These are phyloP conservation scores for Jaminaea rosea DNA, from an alignment of 1,284 basidiomycete species.

Conservation along the genomic window DNA sequence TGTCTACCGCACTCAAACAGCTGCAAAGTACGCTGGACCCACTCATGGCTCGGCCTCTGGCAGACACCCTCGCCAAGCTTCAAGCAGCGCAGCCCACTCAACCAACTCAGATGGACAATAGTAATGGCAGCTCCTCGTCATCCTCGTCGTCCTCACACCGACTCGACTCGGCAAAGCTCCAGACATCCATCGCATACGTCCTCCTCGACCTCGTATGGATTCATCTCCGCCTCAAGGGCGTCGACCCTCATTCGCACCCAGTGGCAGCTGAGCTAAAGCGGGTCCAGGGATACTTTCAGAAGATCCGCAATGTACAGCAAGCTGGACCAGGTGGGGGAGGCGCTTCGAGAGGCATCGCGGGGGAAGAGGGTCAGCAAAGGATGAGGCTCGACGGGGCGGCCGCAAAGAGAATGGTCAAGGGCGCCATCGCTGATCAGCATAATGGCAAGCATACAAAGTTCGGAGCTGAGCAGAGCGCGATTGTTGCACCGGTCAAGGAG, in stretches of 20 bases:
- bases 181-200: constrained; percentile 26
- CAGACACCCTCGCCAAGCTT: not conserved
- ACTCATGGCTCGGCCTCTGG: not conserved
- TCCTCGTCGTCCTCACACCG: too few species aligned
- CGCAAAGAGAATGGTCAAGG: not conserved
- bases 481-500: too few species aligned
- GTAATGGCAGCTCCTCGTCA: too few species aligned
- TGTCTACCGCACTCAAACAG: too few species aligned
- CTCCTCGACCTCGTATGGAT: constrained; percentile 36
- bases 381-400: not conserved
- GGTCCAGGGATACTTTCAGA: constrained; percentile 31
- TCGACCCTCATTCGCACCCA: constrained; percentile 24
- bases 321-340: not conserved
- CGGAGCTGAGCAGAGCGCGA: not conserved
- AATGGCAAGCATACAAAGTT: not conserved
- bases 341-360: not conserved
- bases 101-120: not conserved
- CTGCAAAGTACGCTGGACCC: not conserved
- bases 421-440: not conserved
- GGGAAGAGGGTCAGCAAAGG: not conserved
- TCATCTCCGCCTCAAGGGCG: constrained; percentile 27
- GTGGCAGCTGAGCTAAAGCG: constrained; percentile 27
- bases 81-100: not conserved
- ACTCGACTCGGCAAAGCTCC: constrained; percentile 26
- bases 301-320: constrained; percentile 24